Evolutionary conservation across 305 asterid genomes (phyloP), one percentile per base, ranked within the genome.

Genomic region (Fraxinus baroniana): DNA sequence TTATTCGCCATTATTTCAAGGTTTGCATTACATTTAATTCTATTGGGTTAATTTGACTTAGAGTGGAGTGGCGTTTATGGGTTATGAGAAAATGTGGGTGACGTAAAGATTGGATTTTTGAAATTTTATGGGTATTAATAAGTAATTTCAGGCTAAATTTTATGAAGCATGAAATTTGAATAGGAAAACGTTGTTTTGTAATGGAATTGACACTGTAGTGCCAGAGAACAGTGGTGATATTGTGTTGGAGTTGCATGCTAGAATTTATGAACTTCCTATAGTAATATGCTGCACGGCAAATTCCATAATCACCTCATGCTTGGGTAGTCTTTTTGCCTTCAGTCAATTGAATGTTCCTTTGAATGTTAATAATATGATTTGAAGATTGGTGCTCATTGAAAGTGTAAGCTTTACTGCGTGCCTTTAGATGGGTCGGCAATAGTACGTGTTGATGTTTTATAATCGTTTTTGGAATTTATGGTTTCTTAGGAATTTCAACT

Each of bases 41-140:
- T 18, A 22, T 78, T 36, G 24, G 36, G 37, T 64, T 64, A 24
- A 71, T 71, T 32, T 30, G 17, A 71, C 32, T 57, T 28, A 70
- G 62, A 55, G 9, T 55, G 44, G 13, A 68, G 3, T 37, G 44
- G 30, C 3, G 80, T 68, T 76, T 68, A 12, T 79, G 55, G 33
- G 70, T 62, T 5, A 71, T 79, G 75, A 74, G 81, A 72, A 72
- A 85, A 88, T 87, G 88, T 57, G 82, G 86, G 55, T 41, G 81
- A 78, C 10, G 83, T 44, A 73, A 75, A 74, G 10, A 35, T 78
- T 71, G 77, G 36, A 74, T 83, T 28, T 62, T 80, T 74, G 39
- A 26, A 66, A 72, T 70, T 78, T 12, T 52, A 36, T 74, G 46
- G 80, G 79, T 80, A 75, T 30, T 57, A 17, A n/a, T 55, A 0